Evolutionary conservation across 345 rosid species (phyloP), one percentile per base, ranked within the genome.

Genomic region (Excoecaria cochinchinensis): DNA sequence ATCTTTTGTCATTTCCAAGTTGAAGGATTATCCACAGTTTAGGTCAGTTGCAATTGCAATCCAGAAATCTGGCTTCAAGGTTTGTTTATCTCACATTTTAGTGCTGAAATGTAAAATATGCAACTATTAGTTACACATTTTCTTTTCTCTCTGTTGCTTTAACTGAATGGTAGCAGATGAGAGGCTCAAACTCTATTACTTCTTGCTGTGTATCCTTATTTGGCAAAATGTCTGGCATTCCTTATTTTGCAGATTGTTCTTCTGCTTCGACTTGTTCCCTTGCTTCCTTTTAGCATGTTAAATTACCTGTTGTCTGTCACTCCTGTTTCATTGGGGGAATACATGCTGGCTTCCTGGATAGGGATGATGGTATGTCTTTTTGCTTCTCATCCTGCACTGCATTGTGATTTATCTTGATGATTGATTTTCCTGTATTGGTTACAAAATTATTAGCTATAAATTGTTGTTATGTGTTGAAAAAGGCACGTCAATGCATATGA

Each of bases 241-340:
- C 57, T 62, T 66, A 50, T 57, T 75, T 68, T 63, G 71, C 88
- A 82, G 97, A 92, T 92, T 71, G 93, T 94, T 77, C 87, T 95
- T 84, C 83, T 95, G 85, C 98, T 95, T 67, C 95, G 99, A 77
- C 97, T 95, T 71, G 99, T 91, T 84, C 99, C 99, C 39, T 79
- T 95, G 74, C 91, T 95, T 66, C 99, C 99, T 4, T 95, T 95
- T 80, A 93, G 85, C 86, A 86, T 95, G 89, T 82, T 95, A 89
- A 95, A 95, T 85, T 95, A 95, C 90, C 92, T 95, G 63, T 85
- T 95, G 68, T 95, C 99, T 13, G 93, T 95, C 63, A 95, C 99
- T 46, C 97, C 99, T 44, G 91, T 93, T 69, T 72, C 91, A n/a
- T 36, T 91, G 31, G 91, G 86, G 21, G 89, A 88, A 73, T 95